Base-by-base conservation (phyloP, 2,329 filamentous ascomycete species). In the Seiridium cupressi region DNA sequence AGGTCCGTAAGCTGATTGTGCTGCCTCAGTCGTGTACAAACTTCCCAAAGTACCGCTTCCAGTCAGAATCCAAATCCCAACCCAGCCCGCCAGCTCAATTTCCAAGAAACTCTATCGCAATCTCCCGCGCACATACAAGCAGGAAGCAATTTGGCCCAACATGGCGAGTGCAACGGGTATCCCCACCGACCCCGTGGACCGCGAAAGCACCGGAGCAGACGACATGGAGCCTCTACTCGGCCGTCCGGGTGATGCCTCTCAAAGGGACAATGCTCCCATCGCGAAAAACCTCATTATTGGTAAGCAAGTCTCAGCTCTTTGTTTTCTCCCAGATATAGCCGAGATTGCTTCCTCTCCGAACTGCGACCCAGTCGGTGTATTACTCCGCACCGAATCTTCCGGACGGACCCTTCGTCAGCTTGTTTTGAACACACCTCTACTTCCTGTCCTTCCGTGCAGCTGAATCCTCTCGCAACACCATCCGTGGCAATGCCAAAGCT, bases 251-350 rank as follows among this genome's bases (percentile, higher is more conserved):
- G 91, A 93, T 77, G 91, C 86, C 8, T 84, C 86, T 54, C 92
- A 96, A 77, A 77, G 78, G 61, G 83, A 89, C 44, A 82, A 83
- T 13, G 81, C 85, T 61, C 79, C 86, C 32, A 81, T 96, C 57
- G 78, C 85, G 62, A 80, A 82, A 67, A 97, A 97, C 69, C 80
- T 96, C 46, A 78, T 89, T 63, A 84, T 90, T 44, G 93, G 93
- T 94, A 79, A 65, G 80, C 67, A 51, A 18, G 5, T 42, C 26
- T 40, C 11, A 4, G 11, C 18, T 34, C 8, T 26, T 11, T 55
- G 1, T 42, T 34, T 13, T 54, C 10, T 32, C 11, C 53, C 7
- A 4, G 31, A 26, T 13, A 32, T 26, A 55, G 51, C 36, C 13
- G 42, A 32, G 38, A 26, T 40, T 55, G n/a, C 26, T 11, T 42